Conservation (phyloP, 768 basidiomycete species). For the Pulveroboletus ravenelii region DNA sequence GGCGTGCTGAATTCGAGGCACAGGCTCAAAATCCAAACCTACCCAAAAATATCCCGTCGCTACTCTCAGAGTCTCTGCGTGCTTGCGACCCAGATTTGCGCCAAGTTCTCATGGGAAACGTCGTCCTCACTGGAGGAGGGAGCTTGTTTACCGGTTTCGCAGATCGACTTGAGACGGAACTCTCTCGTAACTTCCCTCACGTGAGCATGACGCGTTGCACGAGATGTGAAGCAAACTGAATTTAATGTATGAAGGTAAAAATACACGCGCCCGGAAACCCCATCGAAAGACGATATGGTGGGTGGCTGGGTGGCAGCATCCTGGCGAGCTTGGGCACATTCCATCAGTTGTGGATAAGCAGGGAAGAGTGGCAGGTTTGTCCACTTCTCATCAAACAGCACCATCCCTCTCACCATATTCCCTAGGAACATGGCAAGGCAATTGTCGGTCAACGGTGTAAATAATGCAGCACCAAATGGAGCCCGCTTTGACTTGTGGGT, state of each 20-base stretch:
- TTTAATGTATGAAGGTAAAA: constrained; percentile 58
- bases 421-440: constrained; percentile 73
- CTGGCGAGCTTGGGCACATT: constrained; percentile 94
- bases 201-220: constrained; percentile 41
- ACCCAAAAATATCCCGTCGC: constrained; percentile 68
- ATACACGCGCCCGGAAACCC: constrained; percentile 91
- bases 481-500: not conserved
- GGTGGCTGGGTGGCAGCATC: constrained; percentile 96
- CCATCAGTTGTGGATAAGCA: constrained; percentile 95
- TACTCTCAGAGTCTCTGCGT: constrained; percentile 74
- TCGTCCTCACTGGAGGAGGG: constrained; percentile 95
- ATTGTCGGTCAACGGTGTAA: constrained; percentile 87
- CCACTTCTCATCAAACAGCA: not conserved
- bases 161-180: constrained; percentile 77
- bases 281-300: constrained; percentile 83
- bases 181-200: constrained; percentile 70
- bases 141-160: constrained; percentile 81
- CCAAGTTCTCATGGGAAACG: constrained; percentile 83
- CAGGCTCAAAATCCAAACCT: constrained; percentile 57
- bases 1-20: constrained; percentile 4
- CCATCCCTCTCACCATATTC: constrained; percentile 2
- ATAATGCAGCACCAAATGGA: constrained; percentile 31
- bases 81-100: constrained; percentile 91
- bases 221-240: constrained; percentile 5
- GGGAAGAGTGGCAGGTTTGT: constrained; percentile 86